Conservation (phyloP, 306 rosid species). For the Corylus avellana region DNA sequence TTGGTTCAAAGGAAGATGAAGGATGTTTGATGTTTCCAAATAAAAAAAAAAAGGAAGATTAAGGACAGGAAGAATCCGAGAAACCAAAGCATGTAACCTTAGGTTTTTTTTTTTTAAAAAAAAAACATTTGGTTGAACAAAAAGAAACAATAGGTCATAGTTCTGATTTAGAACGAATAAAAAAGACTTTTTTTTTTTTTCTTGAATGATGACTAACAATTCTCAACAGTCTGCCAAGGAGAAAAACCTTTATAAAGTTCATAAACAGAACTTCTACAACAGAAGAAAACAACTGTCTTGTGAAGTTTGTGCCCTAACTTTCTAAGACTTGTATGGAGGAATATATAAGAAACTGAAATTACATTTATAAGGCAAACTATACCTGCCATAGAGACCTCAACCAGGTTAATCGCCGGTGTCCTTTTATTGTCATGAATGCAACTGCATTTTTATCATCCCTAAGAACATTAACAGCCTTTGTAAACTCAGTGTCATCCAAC, state of each 20-base stretch:
- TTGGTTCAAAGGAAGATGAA: too few relatives aligned
- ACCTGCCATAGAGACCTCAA: slow-evolving; percentile 38
- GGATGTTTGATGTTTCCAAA: too few relatives aligned
- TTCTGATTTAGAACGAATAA: too few relatives aligned
- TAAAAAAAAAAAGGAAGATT: too few relatives aligned
- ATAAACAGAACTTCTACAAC: not conserved
- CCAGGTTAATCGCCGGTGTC: slow-evolving; percentile 35
- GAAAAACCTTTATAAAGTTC: not conserved
- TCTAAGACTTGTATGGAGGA: not conserved
- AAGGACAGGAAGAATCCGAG: too few relatives aligned
- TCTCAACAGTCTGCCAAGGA: not conserved
- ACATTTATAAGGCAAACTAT: slow-evolving; percentile 13
- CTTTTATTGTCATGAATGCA: slow-evolving; percentile 39
- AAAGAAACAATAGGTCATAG: too few relatives aligned
- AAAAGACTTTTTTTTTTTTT: too few relatives aligned
- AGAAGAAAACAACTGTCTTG: not conserved
- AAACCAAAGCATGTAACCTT: too few relatives aligned
- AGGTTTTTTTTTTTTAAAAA: too few relatives aligned
- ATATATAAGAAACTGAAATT: not conserved
- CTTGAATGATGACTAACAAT: not conserved
- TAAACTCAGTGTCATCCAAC: slow-evolving; percentile 35
- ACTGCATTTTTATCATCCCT: slow-evolving; percentile 39
- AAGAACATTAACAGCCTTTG: slow-evolving; percentile 39
- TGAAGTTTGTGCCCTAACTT: not conserved
- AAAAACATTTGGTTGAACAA: too few relatives aligned